Conservation (phyloP, 139 green algal genomes). For the Diplosphaera chodatii region DNA sequence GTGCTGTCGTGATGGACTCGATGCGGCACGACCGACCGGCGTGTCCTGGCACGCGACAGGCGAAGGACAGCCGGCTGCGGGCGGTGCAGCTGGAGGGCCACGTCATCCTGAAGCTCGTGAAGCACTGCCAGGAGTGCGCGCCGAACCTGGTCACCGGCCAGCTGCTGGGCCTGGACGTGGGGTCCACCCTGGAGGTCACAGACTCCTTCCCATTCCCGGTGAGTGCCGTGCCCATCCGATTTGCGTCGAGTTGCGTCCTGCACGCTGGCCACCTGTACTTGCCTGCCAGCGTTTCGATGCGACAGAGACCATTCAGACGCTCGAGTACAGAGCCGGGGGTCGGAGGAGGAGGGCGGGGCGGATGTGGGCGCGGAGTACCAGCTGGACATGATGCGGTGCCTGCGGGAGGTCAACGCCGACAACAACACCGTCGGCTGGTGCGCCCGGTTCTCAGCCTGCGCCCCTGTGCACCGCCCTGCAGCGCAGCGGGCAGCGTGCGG, state of each 20-base stretch:
- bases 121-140: slow-evolving; percentile 84
- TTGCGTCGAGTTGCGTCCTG: too few species aligned
- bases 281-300: too few species aligned
- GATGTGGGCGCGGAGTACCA: slow-evolving; percentile 84
- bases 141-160: slow-evolving; percentile 87
- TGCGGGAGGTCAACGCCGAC: slow-evolving; percentile 96
- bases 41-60: too few species aligned
- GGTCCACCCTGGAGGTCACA: slow-evolving; percentile 91
- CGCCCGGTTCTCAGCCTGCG: too few species aligned
- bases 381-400: slow-evolving; percentile 97
- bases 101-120: slow-evolving; percentile 88
- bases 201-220: slow-evolving; percentile 97
- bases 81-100: slow-evolving; percentile 72
- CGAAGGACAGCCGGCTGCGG: slow-evolving; percentile 46
- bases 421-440: slow-evolving; percentile 99
- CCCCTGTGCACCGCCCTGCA: too few species aligned
- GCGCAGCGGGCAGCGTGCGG: too few species aligned
- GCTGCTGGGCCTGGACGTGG: slow-evolving; percentile 95
- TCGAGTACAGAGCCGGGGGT: slow-evolving; percentile 27
- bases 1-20: too few species aligned
- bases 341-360: slow-evolving; percentile 46
- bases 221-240: too few species aligned
- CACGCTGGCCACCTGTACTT: too few species aligned
- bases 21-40: too few species aligned
- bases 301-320: too few species aligned